Evolutionary conservation across 192 early-diverging fungal species (phyloP), one percentile per base, ranked within the genome.

Genomic region (Coemansia asiatica): DNA sequence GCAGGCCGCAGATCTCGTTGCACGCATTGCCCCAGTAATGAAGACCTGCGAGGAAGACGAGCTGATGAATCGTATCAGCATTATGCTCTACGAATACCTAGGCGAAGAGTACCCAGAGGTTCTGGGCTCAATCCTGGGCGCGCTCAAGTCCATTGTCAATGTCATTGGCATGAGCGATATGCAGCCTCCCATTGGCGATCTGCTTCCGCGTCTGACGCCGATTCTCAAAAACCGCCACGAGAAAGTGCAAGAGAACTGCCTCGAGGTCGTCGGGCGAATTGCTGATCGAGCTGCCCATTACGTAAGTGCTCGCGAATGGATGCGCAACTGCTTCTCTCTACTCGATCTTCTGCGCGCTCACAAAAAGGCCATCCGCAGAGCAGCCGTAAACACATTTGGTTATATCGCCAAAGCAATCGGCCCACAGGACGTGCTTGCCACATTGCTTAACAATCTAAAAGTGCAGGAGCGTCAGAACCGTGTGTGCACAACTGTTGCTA

Each of bases 91-190:
- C 76, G 97, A 99, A 77, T 97, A 98, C 71, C 86, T 99, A 22
- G 97, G 97, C 68, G 97, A 99, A 84, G 97, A 99, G 75, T 99
- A 96, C 68, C 97, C 97, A 8, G 97, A 99, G 70, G 97, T 99
- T 0, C 83, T 99, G 54, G 97, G 94, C 61, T 93, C 92, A 19
- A 97, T 99, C 62, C 74, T 99, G 4, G 89, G 91, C 28, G 97
- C 87, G 0, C 81, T 99, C 29, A 94, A 94, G 72, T 85, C 90
- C n/a, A 95, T 99, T 54, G 96, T 98, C 26, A 95, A 97, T 64
- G 94, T 96, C 25, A 95, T 98, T 76, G 97, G 97, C 64, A 96
- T 98, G 94, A 85, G 90, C 36, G 92, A 88, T 58, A 99, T 99
- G 97, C 95, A 91, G 26, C 97, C 97, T 48, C 97, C 97, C 28